These are phyloP conservation scores for Kodamaea alishanica DNA, from an alignment of 1,139 yeast species.

Conservation along the genomic window DNA sequence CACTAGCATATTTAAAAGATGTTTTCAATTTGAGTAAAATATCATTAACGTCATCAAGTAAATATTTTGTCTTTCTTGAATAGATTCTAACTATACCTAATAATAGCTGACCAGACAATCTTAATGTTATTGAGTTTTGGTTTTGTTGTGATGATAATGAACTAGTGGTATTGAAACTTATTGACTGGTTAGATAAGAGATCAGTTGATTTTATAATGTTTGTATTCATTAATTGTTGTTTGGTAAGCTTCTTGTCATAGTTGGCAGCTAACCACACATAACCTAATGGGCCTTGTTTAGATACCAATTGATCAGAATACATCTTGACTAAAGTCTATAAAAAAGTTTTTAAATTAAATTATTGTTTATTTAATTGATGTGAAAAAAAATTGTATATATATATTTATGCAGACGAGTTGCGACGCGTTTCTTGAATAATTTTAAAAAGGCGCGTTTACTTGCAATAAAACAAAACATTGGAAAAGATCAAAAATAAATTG, in stretches of 20 bases:
- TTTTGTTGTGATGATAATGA: conserved; percentile 7
- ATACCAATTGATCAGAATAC: conserved; percentile 44
- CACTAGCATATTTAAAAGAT: conserved; percentile 53
- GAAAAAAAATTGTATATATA: too few species aligned
- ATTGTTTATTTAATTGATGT: too few species aligned
- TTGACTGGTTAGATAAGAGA: conserved; percentile 36
- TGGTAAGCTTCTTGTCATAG: conserved; percentile 74
- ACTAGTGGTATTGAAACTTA: conserved; percentile 10
- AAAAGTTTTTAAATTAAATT: too few species aligned
- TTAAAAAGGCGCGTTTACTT: too few species aligned
- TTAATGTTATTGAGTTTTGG: conserved; percentile 54
- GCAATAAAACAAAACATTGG: too few species aligned
- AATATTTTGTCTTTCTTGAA: conserved; percentile 78
- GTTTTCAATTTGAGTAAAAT: conserved; percentile 70
- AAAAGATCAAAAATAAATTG: too few species aligned
- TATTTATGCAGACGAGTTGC: too few species aligned
- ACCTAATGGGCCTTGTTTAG: conserved; percentile 80
- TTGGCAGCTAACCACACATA: conserved; percentile 94
- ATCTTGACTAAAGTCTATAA: conserved; percentile 11
- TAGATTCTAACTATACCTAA: conserved; percentile 88
- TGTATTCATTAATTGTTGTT: conserved; percentile 70
- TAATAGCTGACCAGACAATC: conserved; percentile 84
- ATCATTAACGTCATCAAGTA: conserved; percentile 81
- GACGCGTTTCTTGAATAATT: too few species aligned
- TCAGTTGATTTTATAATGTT: conserved; percentile 67